Evolutionary conservation across 805 yeast genomes (phyloP), one percentile per base, ranked within the genome.

Genomic region (Komagataella pastoris): DNA sequence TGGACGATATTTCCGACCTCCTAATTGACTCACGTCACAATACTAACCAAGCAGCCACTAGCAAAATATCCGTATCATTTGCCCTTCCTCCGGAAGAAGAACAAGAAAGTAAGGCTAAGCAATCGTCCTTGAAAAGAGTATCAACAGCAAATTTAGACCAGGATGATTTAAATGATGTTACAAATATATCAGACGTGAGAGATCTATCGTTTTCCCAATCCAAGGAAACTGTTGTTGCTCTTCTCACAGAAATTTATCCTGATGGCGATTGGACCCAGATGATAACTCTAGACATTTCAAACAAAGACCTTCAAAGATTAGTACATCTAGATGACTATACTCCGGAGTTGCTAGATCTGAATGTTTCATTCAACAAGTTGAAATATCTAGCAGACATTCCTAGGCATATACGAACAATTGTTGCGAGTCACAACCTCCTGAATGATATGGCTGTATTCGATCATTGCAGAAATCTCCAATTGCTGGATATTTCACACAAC

Each of bases 151-250:
- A 30, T 30, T 10, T 30, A 43, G 64, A 59, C 45, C 65, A 63
- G 49, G 54, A 61, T 4, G 65, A 54, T 48, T 50, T 51, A 6
- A 24, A 44, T 5, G 56, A 56, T n/a, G 66, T 70, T 2, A 73
- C 76, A 0, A 61, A 64, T 18, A 56, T 65, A 1, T 69, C 75
- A 5, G 70, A 67, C 36, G 51, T 71, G 12, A 64, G 64, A 3
- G 74, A 75, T 48, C 51, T 74, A 3, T 73, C 81, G 3, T 78
- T 77, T 56, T 66, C 79, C 1, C 74, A 75, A 55, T 68, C 77
- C 0, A 71, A 71, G 52, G 67, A 61, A 49, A 63, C 63, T 12
- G 58, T 78, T 44, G 76, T 76, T 3, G 64, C 76, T 6, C 67
- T 74, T 2, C 69, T 78, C 24, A 75, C 77, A 1, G 74, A 72